Percentiles rank a stretch among this genome's conserved stretches.
phyloP scores from a whole-genome alignment of 2,329 filamentous ascomycete genomes.

The Thielaviopsis musarum region DNA sequence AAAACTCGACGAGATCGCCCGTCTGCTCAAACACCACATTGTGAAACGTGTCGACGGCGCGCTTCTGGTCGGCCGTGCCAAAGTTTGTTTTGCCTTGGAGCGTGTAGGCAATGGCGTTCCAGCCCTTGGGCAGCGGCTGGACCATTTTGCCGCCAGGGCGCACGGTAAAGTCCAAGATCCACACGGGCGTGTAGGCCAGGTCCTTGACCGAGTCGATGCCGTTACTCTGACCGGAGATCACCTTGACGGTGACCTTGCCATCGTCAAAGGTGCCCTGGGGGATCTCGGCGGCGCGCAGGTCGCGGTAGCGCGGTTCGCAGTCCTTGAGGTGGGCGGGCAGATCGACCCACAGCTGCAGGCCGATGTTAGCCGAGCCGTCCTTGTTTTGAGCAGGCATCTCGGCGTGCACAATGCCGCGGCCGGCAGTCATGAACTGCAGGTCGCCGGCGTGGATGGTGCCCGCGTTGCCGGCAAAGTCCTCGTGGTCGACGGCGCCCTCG shows the following conservation, averaged over 20 bases:
- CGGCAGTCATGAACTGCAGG: slow-evolving; percentile 95
- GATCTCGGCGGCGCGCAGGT: slow-evolving; percentile 64
- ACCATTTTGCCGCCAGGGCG: slow-evolving; percentile 60
- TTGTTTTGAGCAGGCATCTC: slow-evolving; percentile 77
- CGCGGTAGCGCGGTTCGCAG: slow-evolving; percentile 85
- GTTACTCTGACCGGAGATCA: slow-evolving; percentile 74
- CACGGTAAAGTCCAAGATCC: slow-evolving; percentile 74
- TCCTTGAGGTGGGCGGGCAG: slow-evolving; percentile 64
- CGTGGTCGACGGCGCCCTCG: slow-evolving; percentile 72
- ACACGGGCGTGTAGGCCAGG: slow-evolving; percentile 92
- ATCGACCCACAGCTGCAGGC: slow-evolving; percentile 93
- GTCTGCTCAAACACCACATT: slow-evolving; percentile 75
- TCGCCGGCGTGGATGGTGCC: slow-evolving; percentile 80
- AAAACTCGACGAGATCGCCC: slow-evolving; percentile 59
- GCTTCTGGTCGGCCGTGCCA: slow-evolving; percentile 33
- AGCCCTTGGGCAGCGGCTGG: slow-evolving; percentile 60
- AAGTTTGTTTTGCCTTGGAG: slow-evolving; percentile 57
- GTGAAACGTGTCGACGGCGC: slow-evolving; percentile 52
- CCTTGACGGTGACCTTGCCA: slow-evolving; percentile 63
- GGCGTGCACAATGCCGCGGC: slow-evolving; percentile 78
- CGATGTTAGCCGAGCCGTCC: slow-evolving; percentile 63
- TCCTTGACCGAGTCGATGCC: slow-evolving; percentile 79
- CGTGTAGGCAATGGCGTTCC: slow-evolving; percentile 83
- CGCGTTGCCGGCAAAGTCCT: slow-evolving; percentile 75
- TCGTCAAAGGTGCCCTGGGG: slow-evolving; percentile 55